Evolutionary conservation across 2,329 filamentous ascomycete species (phyloP).

Genomic region (Epichloe sp.): DNA sequence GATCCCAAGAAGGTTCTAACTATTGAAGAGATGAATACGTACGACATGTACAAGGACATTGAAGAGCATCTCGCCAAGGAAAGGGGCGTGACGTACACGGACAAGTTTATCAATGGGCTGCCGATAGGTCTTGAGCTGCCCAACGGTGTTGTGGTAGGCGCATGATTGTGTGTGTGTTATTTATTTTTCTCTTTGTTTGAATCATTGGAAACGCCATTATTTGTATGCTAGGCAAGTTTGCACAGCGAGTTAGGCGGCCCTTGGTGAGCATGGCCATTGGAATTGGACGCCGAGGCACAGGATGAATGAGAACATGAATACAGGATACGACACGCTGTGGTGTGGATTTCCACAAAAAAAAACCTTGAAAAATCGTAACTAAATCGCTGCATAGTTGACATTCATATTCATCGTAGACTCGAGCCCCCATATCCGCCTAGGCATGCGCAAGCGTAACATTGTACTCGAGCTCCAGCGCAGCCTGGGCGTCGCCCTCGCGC

Average conservation of each 20-base stretch:
- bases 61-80: slow-evolving; percentile 31
- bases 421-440: background rate
- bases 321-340: too few species aligned
- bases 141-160: slow-evolving; percentile 28
- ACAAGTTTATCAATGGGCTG: slow-evolving; percentile 28
- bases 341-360: too few species aligned
- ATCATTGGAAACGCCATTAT: too few species aligned
- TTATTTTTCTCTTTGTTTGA: background rate
- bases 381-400: background rate
- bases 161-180: background rate
- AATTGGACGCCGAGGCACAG: too few species aligned
- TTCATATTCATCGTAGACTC: background rate
- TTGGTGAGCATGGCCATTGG: too few species aligned
- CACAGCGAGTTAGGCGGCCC: too few species aligned
- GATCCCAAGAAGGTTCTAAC: slow-evolving; percentile 49
- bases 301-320: too few species aligned
- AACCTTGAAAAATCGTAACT: background rate
- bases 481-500: slow-evolving; percentile 27
- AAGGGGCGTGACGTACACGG: slow-evolving; percentile 20
- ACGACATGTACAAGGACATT: slow-evolving; percentile 45
- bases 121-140: slow-evolving; percentile 35
- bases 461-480: slow-evolving; percentile 46
- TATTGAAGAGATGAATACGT: slow-evolving; percentile 57
- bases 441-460: slow-evolving; percentile 36
- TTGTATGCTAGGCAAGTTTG: too few species aligned